These are phyloP conservation scores for Entamoeba histolytica DNA, from an alignment of 208 protist species.

Conservation along the genomic window DNA sequence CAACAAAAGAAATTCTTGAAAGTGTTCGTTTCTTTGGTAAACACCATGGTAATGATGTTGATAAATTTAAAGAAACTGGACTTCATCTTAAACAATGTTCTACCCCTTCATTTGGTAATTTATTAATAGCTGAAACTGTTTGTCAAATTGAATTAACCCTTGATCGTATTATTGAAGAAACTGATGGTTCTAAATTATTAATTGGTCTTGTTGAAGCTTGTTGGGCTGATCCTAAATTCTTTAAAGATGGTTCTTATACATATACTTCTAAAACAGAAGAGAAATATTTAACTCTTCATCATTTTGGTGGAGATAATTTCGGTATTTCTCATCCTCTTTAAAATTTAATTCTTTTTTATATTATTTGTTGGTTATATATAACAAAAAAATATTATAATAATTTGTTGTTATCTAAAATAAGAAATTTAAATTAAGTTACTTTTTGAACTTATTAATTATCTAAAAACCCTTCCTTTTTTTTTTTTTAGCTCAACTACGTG, in stretches of 20 bases:
- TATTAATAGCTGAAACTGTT: not conserved
- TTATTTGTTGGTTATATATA: too few relatives aligned
- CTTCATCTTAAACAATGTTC: not conserved
- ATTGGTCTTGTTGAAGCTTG: not conserved
- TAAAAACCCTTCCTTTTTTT: too few relatives aligned
- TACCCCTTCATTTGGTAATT: not conserved
- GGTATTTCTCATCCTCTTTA: not conserved
- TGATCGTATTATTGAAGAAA: not conserved
- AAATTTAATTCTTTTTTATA: not conserved
- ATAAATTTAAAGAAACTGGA: not conserved
- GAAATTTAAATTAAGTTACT: too few relatives aligned
- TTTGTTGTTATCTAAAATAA: too few relatives aligned
- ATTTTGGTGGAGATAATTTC: not conserved
- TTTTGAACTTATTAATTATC: too few relatives aligned
- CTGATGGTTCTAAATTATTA: not conserved
- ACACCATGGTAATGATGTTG: not conserved
- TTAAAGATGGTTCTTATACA: not conserved
- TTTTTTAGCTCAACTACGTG: too few relatives aligned
- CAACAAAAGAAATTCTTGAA: not conserved
- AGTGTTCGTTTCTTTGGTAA: not conserved
- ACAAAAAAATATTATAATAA: too few relatives aligned
- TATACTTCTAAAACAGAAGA: not conserved
- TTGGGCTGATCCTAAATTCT: not conserved
- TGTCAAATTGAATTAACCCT: not conserved
- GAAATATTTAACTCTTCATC: not conserved